These are phyloP conservation scores for Aspergillus melleus DNA, from an alignment of 2,329 filamentous ascomycete species.

Conservation along the genomic window DNA sequence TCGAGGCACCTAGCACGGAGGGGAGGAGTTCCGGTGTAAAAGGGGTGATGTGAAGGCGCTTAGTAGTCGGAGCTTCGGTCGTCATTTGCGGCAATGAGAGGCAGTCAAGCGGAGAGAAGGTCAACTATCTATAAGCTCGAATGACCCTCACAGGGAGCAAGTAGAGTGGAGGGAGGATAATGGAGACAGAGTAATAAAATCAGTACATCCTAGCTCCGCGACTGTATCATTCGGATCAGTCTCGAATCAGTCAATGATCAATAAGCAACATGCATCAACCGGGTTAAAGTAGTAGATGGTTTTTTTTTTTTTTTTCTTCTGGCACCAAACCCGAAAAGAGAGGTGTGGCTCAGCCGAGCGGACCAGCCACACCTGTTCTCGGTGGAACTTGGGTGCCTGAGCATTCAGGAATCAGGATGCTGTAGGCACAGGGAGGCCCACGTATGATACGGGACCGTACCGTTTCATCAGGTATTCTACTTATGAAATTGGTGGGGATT, in stretches of 20 bases:
- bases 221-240: neutral
- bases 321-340: neutral
- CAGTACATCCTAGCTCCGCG: neutral
- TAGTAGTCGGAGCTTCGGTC: slow-evolving; percentile 23
- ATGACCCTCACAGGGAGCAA: neutral
- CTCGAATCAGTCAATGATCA: neutral
- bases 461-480: too few relatives aligned
- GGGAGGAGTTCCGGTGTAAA: slow-evolving; percentile 73
- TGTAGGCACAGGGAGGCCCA: too few relatives aligned
- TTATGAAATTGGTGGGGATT: too few relatives aligned
- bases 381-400: neutral
- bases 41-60: slow-evolving; percentile 82
- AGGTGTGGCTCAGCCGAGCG: neutral
- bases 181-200: neutral
- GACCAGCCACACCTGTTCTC: neutral
- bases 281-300: neutral
- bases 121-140: neutral
- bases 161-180: neutral
- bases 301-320: neutral
- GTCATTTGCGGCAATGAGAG: slow-evolving; percentile 19
- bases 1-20: slow-evolving; percentile 67
- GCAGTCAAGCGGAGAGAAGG: neutral
- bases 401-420: too few relatives aligned
- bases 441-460: neutral
- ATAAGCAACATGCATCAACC: neutral